Conservation (phyloP, 2,329 filamentous ascomycete species). For the Sordariomycetes sp. region DNA sequence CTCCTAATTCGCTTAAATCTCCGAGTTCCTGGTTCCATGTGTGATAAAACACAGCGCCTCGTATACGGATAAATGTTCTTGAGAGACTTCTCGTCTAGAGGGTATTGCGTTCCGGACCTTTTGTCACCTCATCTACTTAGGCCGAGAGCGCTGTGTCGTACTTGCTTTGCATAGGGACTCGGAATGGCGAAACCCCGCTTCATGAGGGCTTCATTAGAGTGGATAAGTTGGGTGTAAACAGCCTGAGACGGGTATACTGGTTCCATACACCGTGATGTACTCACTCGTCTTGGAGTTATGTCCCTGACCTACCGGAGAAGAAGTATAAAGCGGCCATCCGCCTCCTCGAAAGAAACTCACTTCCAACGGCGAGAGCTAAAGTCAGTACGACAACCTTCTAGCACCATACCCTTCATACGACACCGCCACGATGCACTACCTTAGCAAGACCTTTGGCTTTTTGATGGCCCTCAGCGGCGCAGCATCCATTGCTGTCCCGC, state of each 20-base stretch:
- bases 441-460: conserved; percentile 4
- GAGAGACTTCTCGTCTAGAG: neutral
- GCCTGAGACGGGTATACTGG: neutral
- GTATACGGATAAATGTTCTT: neutral
- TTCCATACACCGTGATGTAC: neutral
- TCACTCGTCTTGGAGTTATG: neutral
- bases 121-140: neutral
- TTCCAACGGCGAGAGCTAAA: neutral
- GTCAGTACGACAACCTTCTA: neutral
- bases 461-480: conserved; percentile 2
- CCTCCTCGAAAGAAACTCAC: neutral
- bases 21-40: neutral
- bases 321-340: neutral
- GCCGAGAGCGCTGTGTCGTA: neutral
- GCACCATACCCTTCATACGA: neutral
- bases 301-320: neutral
- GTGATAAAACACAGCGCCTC: neutral
- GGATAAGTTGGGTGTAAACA: neutral
- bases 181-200: neutral
- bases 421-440: conserved; percentile 2
- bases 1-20: neutral
- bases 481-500: neutral
- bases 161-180: neutral
- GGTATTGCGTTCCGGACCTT: neutral
- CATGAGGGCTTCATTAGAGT: neutral